Evolutionary conservation across 495 filamentous ascomycete genomes (phyloP).

Genomic region (Parathielavia hyrcaniae): DNA sequence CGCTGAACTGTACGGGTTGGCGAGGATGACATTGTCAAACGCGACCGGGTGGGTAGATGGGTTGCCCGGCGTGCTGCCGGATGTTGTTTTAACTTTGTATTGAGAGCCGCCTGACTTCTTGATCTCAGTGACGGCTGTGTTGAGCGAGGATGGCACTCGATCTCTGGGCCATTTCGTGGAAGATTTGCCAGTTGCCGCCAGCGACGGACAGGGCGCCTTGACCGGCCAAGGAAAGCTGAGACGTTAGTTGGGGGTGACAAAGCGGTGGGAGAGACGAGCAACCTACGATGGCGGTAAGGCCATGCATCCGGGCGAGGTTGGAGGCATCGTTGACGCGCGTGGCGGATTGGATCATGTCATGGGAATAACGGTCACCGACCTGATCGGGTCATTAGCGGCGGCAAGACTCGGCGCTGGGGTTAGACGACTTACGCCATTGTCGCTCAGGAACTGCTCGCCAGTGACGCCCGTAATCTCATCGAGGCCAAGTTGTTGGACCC

Average conservation of each 20-base stretch:
- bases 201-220: conserved; percentile 72
- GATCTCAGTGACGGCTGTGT: conserved; percentile 62
- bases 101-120: conserved; percentile 26
- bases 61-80: conserved; percentile 22
- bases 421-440: conserved; percentile 48
- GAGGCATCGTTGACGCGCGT: conserved; percentile 95
- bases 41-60: conserved; percentile 32
- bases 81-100: conserved; percentile 47
- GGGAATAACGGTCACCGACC: conserved; percentile 61
- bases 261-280: neutral
- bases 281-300: conserved; percentile 85
- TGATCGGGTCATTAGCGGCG: conserved; percentile 18
- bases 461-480: conserved; percentile 57
- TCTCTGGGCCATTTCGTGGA: conserved; percentile 66
- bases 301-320: conserved; percentile 79
- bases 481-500: conserved; percentile 59
- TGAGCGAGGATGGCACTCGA: conserved; percentile 59
- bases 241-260: conserved; percentile 3
- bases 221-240: conserved; percentile 62
- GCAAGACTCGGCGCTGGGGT: neutral
- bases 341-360: conserved; percentile 84
- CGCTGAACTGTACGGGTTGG: conserved; percentile 67
- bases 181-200: conserved; percentile 95
- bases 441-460: conserved; percentile 61
- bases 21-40: conserved; percentile 77